A percentile compares a stretch with the other conserved stretches of the same genome.
Evolutionary conservation across 2,329 filamentous ascomycete genomes (phyloP).

Genomic region (Aspergillus pseudoglaucus): DNA sequence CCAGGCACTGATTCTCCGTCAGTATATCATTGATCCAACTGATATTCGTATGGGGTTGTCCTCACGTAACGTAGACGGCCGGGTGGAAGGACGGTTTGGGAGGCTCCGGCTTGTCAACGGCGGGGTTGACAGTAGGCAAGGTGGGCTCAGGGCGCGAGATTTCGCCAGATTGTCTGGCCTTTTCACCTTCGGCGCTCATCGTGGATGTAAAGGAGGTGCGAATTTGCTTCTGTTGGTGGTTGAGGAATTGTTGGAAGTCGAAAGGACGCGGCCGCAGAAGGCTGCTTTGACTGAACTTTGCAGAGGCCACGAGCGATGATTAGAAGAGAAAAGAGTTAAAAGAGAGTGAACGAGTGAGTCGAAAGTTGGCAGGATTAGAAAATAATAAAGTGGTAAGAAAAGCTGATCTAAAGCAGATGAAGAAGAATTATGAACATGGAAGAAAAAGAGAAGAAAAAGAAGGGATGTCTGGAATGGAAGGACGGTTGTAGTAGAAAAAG

Average conservation of each 20-base stretch:
- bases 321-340: slow-evolving; percentile 4
- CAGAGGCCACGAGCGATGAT: slow-evolving; percentile 35
- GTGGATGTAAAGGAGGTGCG: slow-evolving; percentile 22
- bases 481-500: too few species aligned
- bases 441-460: slow-evolving; percentile 1
- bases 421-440: not conserved
- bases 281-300: slow-evolving; percentile 38
- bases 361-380: slow-evolving; percentile 2
- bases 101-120: slow-evolving; percentile 62
- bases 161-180: slow-evolving; percentile 77
- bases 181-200: slow-evolving; percentile 67
- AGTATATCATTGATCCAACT: slow-evolving; percentile 4
- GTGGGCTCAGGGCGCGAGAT: slow-evolving; percentile 40
- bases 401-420: not conserved
- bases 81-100: slow-evolving; percentile 65
- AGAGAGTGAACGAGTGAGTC: slow-evolving; percentile 1
- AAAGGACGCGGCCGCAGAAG: slow-evolving; percentile 42
- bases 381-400: not conserved
- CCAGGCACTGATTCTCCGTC: slow-evolving; percentile 61
- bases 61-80: slow-evolving; percentile 71
- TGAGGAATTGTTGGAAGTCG: slow-evolving; percentile 42
- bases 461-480: slow-evolving; percentile 1
- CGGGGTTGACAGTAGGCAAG: slow-evolving; percentile 74
- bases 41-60: not conserved
- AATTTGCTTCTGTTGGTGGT: slow-evolving; percentile 29